Base-by-base conservation (phyloP, 306 rosid genomes). In the Cyamopsis tetragonoloba region DNA sequence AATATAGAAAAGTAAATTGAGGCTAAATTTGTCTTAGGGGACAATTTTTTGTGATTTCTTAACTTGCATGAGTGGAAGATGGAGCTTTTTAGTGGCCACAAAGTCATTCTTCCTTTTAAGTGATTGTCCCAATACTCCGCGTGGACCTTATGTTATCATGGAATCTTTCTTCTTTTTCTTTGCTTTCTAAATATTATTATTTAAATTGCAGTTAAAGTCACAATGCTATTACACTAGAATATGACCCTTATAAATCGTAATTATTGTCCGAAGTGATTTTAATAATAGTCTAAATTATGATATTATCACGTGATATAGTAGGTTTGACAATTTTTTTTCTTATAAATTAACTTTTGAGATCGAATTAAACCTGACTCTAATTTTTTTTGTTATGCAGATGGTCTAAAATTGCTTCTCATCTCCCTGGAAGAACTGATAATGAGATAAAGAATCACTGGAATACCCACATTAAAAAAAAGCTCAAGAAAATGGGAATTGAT, bases 361-460 rank as follows among this genome's bases (percentile, higher is more conserved):
- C n/a, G n/a, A n/a, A n/a, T n/a, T n/a, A n/a, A n/a, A n/a, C n/a
- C n/a, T n/a, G n/a, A n/a, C 0, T 38, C 3, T 5, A 10, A 27
- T 14, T 5, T 37, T 63, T 5, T 3, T 48, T 23, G 38, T 56
- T 15, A 7, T 68, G 5, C 66, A 91, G 96, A 75, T 91, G 97
- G 97, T 91, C 97, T 1, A 86, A 86, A 72, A 91, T 91, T 72
- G 95, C 96, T 46, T 86, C 95, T 74, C 90, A 86, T 70, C 87
- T 91, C 9, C 89, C 97, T 0, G 97, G 97, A 77, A 82, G 97
- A 77, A 91, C 97, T 4, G 97, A 88, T 48, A 91, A 91, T 63
- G 97, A 91, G 63, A 86, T 91, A 0, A 91, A 90, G 46, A 90
- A 90, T 50, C 97, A 90, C 14, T 90, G 97, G 97, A 90, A 90